These are phyloP conservation scores for Colletotrichum acutatum DNA, from an alignment of 2,329 filamentous ascomycete species.

Conservation along the genomic window DNA sequence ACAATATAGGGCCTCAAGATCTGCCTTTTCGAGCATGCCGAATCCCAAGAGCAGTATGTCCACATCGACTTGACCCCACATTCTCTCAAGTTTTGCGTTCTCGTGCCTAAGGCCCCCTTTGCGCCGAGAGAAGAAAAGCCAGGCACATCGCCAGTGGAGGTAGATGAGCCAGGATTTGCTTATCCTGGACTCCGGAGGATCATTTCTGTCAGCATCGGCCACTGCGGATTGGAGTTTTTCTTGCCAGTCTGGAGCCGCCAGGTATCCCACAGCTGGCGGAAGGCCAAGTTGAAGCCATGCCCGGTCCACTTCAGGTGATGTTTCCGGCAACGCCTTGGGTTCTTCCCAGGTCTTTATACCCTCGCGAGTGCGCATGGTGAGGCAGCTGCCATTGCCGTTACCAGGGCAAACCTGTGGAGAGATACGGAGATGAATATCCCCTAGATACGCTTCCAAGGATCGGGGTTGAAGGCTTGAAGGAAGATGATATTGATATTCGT, in stretches of 20 bases:
- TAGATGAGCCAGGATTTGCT: neutral
- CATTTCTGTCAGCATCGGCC: neutral
- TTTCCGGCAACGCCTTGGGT: neutral
- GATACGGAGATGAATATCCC: neutral
- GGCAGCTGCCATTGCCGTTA: neutral
- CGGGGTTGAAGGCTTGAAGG: no score
- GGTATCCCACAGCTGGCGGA: neutral
- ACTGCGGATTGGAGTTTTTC: neutral
- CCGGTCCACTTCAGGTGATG: neutral
- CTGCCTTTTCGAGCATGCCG: neutral
- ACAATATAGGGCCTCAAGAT: neutral
- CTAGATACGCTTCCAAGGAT: neutral
- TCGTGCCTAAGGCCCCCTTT: neutral
- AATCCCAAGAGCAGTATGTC: neutral
- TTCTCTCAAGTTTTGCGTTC: constrained; percentile 1
- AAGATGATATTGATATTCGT: neutral
- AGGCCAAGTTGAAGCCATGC: neutral
- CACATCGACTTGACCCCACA: constrained; percentile 1
- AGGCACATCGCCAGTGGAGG: neutral
- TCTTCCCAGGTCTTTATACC: neutral
- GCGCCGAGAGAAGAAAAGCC: constrained; percentile 4
- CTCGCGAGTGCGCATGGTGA: neutral
- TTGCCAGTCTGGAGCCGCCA: neutral
- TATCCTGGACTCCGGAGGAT: neutral
- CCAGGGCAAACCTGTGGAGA: neutral